Percentiles rank a stretch among this genome's conserved stretches.
Evolutionary conservation across 140 eudicot genomes (phyloP).

Genomic region (Erigeron philadelphicus): DNA sequence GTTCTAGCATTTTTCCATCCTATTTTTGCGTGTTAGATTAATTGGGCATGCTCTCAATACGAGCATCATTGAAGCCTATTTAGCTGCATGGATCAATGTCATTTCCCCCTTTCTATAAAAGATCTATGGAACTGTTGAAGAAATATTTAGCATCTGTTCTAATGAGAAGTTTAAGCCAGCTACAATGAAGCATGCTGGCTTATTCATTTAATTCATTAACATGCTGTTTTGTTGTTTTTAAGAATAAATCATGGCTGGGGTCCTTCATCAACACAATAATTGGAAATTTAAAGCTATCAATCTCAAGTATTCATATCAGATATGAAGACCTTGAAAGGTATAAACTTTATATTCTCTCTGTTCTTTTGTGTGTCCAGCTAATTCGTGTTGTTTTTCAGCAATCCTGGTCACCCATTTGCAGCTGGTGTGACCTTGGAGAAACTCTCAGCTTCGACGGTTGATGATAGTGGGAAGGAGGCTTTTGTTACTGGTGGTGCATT

Average conservation of each 20-base stretch:
- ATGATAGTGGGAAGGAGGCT: slow-evolving; percentile 83
- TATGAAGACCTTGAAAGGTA: slow-evolving; percentile 94
- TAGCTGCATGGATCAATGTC: not conserved
- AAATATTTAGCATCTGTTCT: not conserved
- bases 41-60: slow-evolving; percentile 3
- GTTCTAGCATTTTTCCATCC: not conserved
- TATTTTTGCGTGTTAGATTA: slow-evolving; percentile 5
- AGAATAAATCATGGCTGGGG: slow-evolving; percentile 98
- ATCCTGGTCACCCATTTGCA: slow-evolving; percentile 93
- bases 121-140: slow-evolving; percentile 10
- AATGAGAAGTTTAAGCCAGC: slow-evolving; percentile 9
- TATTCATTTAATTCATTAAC: slow-evolving; percentile 18
- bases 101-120: not conserved
- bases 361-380: slow-evolving; percentile 26
- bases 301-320: slow-evolving; percentile 95
- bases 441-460: slow-evolving; percentile 84
- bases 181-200: slow-evolving; percentile 10
- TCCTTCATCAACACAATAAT: slow-evolving; percentile 87
- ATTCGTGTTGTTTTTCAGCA: slow-evolving; percentile 48
- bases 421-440: slow-evolving; percentile 88
- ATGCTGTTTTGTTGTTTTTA: slow-evolving; percentile 27
- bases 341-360: slow-evolving; percentile 11
- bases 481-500: slow-evolving; percentile 92
- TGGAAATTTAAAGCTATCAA: slow-evolving; percentile 91
- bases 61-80: slow-evolving; percentile 7